Evolutionary conservation across 208 protist species (phyloP).

Genomic region (Leishmania gerbilli): DNA sequence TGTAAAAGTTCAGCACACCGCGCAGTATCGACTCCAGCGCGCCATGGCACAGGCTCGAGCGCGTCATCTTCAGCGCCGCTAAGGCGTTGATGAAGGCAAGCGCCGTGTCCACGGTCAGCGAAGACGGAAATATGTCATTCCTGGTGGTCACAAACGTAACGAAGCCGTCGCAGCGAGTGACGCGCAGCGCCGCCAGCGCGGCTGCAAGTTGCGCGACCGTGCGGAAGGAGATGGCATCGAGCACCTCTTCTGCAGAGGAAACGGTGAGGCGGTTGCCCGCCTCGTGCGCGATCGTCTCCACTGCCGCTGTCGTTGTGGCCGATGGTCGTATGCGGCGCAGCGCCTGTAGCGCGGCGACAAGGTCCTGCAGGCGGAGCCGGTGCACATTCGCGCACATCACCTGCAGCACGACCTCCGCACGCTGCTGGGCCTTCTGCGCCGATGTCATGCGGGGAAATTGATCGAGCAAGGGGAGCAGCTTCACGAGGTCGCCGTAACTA

Average conservation of each 20-base stretch:
- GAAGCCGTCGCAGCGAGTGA: slow-evolving; percentile 58
- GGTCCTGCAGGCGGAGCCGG: slow-evolving; percentile 23
- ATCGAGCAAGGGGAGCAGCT: slow-evolving; percentile 48
- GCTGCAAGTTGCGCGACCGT: slow-evolving; percentile 54
- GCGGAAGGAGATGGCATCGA: slow-evolving; percentile 32
- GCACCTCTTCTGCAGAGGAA: not conserved
- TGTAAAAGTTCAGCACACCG: slow-evolving; percentile 18
- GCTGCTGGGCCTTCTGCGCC: slow-evolving; percentile 6
- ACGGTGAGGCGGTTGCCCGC: slow-evolving; percentile 27
- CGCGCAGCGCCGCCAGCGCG: slow-evolving; percentile 54
- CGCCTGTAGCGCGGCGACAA: slow-evolving; percentile 54
- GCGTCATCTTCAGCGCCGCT: slow-evolving; percentile 17
- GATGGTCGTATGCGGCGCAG: slow-evolving; percentile 49
- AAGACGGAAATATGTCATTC: slow-evolving; percentile 15
- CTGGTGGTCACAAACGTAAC: slow-evolving; percentile 35
- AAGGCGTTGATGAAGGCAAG: slow-evolving; percentile 56
- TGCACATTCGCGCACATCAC: slow-evolving; percentile 12
- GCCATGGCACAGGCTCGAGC: slow-evolving; percentile 24
- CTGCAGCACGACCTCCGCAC: slow-evolving; percentile 21
- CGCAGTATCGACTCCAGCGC: slow-evolving; percentile 17
- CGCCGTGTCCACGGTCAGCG: slow-evolving; percentile 40
- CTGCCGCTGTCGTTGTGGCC: slow-evolving; percentile 23
- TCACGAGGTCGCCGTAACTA: slow-evolving; percentile 26
- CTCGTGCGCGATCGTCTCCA: slow-evolving; percentile 30
- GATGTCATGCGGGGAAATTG: slow-evolving; percentile 21